Evolutionary conservation across 768 basidiomycete species (phyloP).

Genomic region (Tulasnella sp.): DNA sequence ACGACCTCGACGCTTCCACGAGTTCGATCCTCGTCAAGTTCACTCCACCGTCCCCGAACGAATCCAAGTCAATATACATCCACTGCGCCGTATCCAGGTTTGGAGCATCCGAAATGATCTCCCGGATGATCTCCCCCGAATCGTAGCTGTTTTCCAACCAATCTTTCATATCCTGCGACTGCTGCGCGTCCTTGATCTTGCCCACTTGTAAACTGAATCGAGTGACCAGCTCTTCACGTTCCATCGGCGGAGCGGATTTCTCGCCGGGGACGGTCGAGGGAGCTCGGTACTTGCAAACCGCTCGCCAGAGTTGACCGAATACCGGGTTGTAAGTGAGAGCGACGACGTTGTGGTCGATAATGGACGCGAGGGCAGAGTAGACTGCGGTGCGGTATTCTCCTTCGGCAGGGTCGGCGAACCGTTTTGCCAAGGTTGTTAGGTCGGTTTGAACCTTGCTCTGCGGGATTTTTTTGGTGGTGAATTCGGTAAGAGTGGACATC

Average conservation of each 20-base stretch:
- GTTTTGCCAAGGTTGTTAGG: conserved; percentile 22
- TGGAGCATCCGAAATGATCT: conserved; percentile 24
- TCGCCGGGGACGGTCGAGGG: not conserved
- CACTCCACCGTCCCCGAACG: conserved; percentile 23
- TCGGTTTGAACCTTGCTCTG: conserved; percentile 1
- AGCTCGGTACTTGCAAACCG: conserved; percentile 27
- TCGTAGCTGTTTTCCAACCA: conserved; percentile 31
- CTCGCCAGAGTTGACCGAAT: conserved; percentile 31
- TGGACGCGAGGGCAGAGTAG: conserved; percentile 25
- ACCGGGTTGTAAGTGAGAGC: conserved; percentile 29
- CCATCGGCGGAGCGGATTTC: conserved; percentile 5
- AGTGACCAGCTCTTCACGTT: conserved; percentile 24
- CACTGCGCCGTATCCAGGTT: conserved; percentile 17
- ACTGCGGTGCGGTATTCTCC: conserved; percentile 25
- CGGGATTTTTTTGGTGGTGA: not conserved
- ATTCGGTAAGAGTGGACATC: not conserved
- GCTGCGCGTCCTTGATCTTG: conserved; percentile 22
- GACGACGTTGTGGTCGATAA: conserved; percentile 29
- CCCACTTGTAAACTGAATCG: conserved; percentile 27
- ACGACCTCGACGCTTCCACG: conserved; percentile 30
- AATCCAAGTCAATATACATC: conserved; percentile 31
- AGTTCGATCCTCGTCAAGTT: conserved; percentile 29
- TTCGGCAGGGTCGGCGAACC: conserved; percentile 25
- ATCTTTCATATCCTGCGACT: conserved; percentile 26
- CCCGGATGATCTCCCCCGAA: conserved; percentile 28